Percentiles rank a stretch among this genome's conserved stretches.
Evolutionary conservation across 1,139 yeast species (phyloP).

Genomic region (Pichia sp.): DNA sequence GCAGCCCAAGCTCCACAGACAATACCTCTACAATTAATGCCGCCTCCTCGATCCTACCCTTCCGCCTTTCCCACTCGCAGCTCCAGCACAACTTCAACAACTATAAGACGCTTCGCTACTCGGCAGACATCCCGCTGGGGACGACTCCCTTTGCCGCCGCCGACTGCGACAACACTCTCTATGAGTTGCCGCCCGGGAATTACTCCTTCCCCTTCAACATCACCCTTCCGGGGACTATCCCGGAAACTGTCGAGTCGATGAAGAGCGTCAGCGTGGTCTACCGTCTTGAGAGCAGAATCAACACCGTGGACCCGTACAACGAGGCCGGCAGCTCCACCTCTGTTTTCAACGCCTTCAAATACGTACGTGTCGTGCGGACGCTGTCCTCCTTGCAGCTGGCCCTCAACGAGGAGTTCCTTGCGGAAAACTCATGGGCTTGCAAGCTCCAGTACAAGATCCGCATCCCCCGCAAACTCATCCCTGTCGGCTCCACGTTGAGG

Average conservation of each 20-base stretch:
- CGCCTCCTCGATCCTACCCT: background rate
- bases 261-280: constrained; percentile 54
- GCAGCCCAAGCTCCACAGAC: background rate
- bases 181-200: constrained; percentile 57
- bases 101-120: background rate
- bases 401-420: constrained; percentile 44
- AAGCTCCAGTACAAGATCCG: constrained; percentile 61
- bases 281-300: constrained; percentile 42
- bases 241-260: constrained; percentile 68
- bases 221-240: constrained; percentile 53
- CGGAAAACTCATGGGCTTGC: constrained; percentile 61
- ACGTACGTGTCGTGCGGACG: constrained; percentile 39
- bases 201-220: constrained; percentile 61
- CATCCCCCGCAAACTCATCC: constrained; percentile 53
- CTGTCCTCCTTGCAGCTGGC: constrained; percentile 20
- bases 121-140: constrained; percentile 20
- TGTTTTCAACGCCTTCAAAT: constrained; percentile 33
- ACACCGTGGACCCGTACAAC: constrained; percentile 26
- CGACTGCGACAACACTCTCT: constrained; percentile 8
- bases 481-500: constrained; percentile 56
- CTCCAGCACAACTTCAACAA: constrained; percentile 3
- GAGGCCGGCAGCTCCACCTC: constrained; percentile 23
- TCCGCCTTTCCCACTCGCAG: background rate
- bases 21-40: background rate
- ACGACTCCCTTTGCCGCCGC: constrained; percentile 37